A percentile compares a stretch with the other conserved stretches of the same genome.
Conservation (phyloP, 2,329 filamentous ascomycete genomes). For the Penicillium concentricum region DNA sequence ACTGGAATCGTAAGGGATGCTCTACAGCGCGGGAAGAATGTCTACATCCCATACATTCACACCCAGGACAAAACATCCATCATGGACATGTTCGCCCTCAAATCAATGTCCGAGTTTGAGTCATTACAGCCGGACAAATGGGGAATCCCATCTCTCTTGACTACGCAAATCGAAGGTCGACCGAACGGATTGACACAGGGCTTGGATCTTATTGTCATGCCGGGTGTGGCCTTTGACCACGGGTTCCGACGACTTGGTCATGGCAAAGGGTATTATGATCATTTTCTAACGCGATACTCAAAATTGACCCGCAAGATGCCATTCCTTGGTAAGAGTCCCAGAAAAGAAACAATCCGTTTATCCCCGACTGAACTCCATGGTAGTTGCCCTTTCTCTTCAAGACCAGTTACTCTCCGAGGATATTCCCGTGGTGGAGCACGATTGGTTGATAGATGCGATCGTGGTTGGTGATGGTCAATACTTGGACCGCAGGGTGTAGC, state of each 20-base stretch:
- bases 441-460: constrained; percentile 77
- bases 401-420: constrained; percentile 76
- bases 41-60: constrained; percentile 90
- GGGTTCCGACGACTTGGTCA: constrained; percentile 78
- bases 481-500: constrained; percentile 32
- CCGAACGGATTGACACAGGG: constrained; percentile 65
- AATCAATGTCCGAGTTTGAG: constrained; percentile 73
- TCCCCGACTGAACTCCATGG: constrained; percentile 31
- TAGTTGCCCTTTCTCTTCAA: constrained; percentile 76
- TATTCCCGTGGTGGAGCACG: constrained; percentile 72
- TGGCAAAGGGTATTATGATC: constrained; percentile 96
- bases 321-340: constrained; percentile 55
- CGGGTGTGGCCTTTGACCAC: constrained; percentile 86
- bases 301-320: constrained; percentile 49
- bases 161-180: constrained; percentile 63
- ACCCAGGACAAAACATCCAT: constrained; percentile 62
- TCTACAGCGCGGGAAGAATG: constrained; percentile 71
- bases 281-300: constrained; percentile 77
- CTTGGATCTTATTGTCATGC: constrained; percentile 85
- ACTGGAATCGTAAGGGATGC: constrained; percentile 78
- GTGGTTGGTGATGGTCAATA: constrained; percentile 69
- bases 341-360: constrained; percentile 14
- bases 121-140: constrained; percentile 75
- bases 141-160: constrained; percentile 86
- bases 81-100: constrained; percentile 93